phyloP scores from a whole-genome alignment of 2,329 filamentous ascomycete species.

The Trichoderma polysporum region DNA sequence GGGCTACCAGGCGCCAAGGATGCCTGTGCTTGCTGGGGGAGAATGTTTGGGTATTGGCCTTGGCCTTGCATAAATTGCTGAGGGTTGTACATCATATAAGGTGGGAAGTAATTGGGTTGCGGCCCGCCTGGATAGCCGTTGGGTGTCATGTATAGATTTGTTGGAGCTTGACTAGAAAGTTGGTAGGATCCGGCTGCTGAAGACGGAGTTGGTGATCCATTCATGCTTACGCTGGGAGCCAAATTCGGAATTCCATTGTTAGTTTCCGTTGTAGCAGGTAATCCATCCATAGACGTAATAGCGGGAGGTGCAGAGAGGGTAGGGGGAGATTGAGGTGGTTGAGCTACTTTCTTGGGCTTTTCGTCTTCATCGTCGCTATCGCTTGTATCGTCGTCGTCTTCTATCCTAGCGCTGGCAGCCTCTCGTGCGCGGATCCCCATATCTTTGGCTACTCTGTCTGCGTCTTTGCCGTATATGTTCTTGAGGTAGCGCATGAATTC shows the following conservation, averaged over 20 bases:
- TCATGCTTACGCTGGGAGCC: not conserved
- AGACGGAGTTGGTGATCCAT: not conserved
- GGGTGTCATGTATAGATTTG: not conserved
- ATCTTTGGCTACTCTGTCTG: not conserved
- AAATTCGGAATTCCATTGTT: not conserved
- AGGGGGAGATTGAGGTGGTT: not conserved
- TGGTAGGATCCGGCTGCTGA: not conserved
- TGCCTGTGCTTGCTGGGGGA: not conserved
- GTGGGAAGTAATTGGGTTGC: not conserved
- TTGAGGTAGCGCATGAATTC: conserved; percentile 27
- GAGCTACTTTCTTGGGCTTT: not conserved
- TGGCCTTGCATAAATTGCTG: not conserved
- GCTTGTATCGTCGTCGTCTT: not conserved
- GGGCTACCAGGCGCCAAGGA: not conserved
- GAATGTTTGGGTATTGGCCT: not conserved
- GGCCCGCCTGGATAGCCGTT: not conserved
- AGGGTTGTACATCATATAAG: not conserved
- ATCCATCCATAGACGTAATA: not conserved
- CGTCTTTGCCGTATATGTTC: conserved; percentile 12
- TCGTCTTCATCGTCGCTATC: not conserved
- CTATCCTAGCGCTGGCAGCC: not conserved
- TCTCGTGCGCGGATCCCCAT: not conserved
- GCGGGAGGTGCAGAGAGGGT: not conserved
- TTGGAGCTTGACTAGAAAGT: not conserved
- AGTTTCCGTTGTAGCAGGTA: not conserved